Percentiles rank a stretch among this genome's conserved stretches.
Conservation (phyloP, 305 asterid genomes). For the Nicotiana rustica region DNA sequence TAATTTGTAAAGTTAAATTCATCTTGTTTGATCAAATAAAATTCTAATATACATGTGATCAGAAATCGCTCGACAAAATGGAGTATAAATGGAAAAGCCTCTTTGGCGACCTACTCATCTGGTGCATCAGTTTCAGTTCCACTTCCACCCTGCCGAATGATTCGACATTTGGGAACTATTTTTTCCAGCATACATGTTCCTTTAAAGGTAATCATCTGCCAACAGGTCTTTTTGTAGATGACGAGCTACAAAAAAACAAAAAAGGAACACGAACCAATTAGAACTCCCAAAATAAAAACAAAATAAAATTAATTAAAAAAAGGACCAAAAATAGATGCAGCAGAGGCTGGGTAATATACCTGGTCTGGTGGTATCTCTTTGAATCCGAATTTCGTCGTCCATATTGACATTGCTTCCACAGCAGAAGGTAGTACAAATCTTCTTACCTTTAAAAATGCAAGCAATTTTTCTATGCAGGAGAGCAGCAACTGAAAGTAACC, state of each 20-base stretch:
- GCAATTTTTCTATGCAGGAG: slow-evolving; percentile 87
- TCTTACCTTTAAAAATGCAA: slow-evolving; percentile 71
- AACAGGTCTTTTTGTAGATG: slow-evolving; percentile 69
- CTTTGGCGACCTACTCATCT: slow-evolving; percentile 36
- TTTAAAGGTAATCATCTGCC: slow-evolving; percentile 88
- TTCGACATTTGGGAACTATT: slow-evolving; percentile 68
- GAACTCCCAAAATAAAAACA: too few species aligned
- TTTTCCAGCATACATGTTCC: slow-evolving; percentile 88
- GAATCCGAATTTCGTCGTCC: slow-evolving; percentile 92
- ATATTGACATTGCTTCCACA: slow-evolving; percentile 85
- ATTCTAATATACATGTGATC: not conserved
- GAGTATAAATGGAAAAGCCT: not conserved
- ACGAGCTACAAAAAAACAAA: slow-evolving; percentile 57
- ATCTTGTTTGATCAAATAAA: not conserved
- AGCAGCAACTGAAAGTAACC: slow-evolving; percentile 86
- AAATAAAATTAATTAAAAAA: too few species aligned
- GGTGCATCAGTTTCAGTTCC: slow-evolving; percentile 51
- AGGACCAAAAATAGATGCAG: not conserved
- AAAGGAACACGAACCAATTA: too few species aligned
- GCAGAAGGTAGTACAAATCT: slow-evolving; percentile 90
- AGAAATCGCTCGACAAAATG: slow-evolving; percentile 19
- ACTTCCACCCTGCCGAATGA: slow-evolving; percentile 53
- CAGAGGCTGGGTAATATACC: slow-evolving; percentile 49
- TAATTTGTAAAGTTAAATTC: not conserved
- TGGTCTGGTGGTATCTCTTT: slow-evolving; percentile 66